These are phyloP conservation scores for Pulveroboletus sp. DNA, from an alignment of 768 basidiomycete genomes.

Conservation along the genomic window DNA sequence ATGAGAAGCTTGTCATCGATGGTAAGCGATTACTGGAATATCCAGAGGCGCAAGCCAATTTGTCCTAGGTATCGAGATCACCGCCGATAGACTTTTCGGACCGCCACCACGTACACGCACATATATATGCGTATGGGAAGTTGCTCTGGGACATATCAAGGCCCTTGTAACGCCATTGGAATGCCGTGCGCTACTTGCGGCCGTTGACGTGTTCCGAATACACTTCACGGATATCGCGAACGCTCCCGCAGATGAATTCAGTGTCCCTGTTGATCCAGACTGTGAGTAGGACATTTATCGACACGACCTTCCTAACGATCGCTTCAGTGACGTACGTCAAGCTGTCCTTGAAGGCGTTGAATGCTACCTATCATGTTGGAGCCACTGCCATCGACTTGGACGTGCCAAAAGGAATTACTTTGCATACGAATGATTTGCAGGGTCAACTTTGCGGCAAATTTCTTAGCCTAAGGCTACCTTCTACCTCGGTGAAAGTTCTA, in stretches of 20 bases:
- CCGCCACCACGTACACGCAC: slow-evolving; percentile 78
- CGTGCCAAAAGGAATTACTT: slow-evolving; percentile 53
- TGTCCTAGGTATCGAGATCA: slow-evolving; percentile 63
- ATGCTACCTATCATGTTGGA: slow-evolving; percentile 52
- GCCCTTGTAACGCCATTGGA: slow-evolving; percentile 52
- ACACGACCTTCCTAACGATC: slow-evolving; percentile 5
- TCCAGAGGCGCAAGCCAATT: background rate
- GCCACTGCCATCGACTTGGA: slow-evolving; percentile 50
- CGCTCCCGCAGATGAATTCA: slow-evolving; percentile 68
- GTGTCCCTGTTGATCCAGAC: slow-evolving; percentile 67
- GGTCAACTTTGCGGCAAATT: slow-evolving; percentile 62
- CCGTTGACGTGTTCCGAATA: slow-evolving; percentile 52
- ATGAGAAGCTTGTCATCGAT: slow-evolving; percentile 45
- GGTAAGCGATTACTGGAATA: slow-evolving; percentile 28
- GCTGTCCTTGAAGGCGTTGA: slow-evolving; percentile 48
- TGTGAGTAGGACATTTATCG: slow-evolving; percentile 40
- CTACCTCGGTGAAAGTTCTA: slow-evolving; percentile 46
- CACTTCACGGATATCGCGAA: slow-evolving; percentile 77
- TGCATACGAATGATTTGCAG: slow-evolving; percentile 74
- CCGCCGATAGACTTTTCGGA: slow-evolving; percentile 84
- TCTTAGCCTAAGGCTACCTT: slow-evolving; percentile 54
- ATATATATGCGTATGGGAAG: slow-evolving; percentile 93
- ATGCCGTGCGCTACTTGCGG: slow-evolving; percentile 45
- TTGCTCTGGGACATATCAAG: slow-evolving; percentile 63
- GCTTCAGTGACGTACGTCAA: slow-evolving; percentile 79